A percentile compares a stretch with the other conserved stretches of the same genome.
Evolutionary conservation across 331 rosid species (phyloP).

Genomic region (Dryas integrifolia): DNA sequence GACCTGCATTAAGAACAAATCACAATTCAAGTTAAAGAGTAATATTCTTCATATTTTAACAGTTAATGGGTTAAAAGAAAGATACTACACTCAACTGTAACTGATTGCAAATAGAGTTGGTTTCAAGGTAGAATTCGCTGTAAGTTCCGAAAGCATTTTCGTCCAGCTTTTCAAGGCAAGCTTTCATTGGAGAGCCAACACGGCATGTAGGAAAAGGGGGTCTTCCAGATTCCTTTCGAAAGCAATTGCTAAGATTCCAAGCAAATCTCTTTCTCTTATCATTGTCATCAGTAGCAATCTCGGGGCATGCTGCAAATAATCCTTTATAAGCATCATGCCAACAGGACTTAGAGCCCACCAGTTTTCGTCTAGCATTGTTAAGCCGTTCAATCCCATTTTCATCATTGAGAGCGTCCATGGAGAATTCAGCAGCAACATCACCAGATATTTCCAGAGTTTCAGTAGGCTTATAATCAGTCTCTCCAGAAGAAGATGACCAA

Average conservation of each 20-base stretch:
- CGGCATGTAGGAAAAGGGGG: constrained; percentile 53
- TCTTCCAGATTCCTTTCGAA: constrained; percentile 67
- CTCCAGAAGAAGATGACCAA: constrained; percentile 15
- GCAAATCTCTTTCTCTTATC: constrained; percentile 71
- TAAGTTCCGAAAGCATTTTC: constrained; percentile 53
- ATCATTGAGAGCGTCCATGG: constrained; percentile 44
- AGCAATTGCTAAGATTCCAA: constrained; percentile 78
- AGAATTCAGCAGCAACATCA: constrained; percentile 47
- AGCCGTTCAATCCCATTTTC: constrained; percentile 41
- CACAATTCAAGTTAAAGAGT: not conserved
- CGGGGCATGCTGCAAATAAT: constrained; percentile 59
- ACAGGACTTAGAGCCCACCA: constrained; percentile 47
- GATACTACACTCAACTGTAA: constrained; percentile 52
- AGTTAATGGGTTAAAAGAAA: not conserved
- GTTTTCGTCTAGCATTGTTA: constrained; percentile 48
- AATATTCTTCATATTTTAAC: not conserved
- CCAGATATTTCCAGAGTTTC: constrained; percentile 7
- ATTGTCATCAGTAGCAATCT: constrained; percentile 39
- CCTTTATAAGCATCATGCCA: constrained; percentile 59
- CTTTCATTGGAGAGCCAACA: constrained; percentile 39
- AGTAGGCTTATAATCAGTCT: not conserved
- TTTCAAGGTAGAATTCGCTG: constrained; percentile 73
- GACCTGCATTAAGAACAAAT: constrained; percentile 35
- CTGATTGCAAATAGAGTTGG: constrained; percentile 71
- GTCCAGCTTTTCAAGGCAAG: constrained; percentile 44